Evolutionary conservation across 768 basidiomycete genomes (phyloP), one percentile per base, ranked within the genome.

Genomic region (Termitomyces sp.): DNA sequence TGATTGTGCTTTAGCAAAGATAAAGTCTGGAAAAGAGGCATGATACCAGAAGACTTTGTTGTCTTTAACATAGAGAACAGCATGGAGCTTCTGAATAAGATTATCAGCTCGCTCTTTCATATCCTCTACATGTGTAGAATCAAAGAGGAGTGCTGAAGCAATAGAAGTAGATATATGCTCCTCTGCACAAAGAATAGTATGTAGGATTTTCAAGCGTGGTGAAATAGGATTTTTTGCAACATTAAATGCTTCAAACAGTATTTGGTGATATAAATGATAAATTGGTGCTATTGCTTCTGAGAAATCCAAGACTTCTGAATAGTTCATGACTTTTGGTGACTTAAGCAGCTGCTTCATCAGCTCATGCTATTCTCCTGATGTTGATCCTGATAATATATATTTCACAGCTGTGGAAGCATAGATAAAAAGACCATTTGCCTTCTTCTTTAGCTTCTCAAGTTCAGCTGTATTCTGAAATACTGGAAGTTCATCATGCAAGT

Each of bases 21-120:
- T 54, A 41, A 65, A 65, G 35, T 67, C 63, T 12, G 56, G 55
- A 38, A 63, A 64, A 7, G 63, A 65, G 19, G 62, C 54, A 48
- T 67, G 63, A 46, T 65, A 64, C 55, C 54, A 67, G 32, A 60
- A 55, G 12, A 65, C 48, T 1, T 19, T 50, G 10, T 40, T 32
- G 11, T 62, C 46, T 57, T 61, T 53, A 8, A 30, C 43, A 11
- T 65, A 64, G 17, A 67, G 63, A 14, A 65, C 61, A 19, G 64
- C 56, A 49, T 64, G 54, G 19, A 62, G 61, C 4, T 51, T 42
- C 10, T 30, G 17, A 17, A 64, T 26, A 45, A 65, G 45, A 32
- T 51, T 11, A 14, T n/a, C 45, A 17, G 53, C 59, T 44, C 30
- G 12, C 15, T 59, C 51, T n/a, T 38, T 26, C 1, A 30, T 28